phyloP scores from a whole-genome alignment of 2,329 filamentous ascomycete species.

The Penicillium sp. region DNA sequence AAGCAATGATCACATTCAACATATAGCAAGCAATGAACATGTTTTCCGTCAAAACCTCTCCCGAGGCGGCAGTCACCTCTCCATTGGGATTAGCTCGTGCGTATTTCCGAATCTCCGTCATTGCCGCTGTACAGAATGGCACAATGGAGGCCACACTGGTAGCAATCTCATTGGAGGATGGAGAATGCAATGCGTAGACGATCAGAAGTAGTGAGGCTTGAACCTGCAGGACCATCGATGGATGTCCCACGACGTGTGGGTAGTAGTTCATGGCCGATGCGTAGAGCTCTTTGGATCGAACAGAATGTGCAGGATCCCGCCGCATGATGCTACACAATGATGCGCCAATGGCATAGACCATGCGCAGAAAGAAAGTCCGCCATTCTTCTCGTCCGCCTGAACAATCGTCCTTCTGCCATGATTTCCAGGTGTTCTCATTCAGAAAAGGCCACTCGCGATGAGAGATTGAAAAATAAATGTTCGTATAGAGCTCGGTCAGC shows the following conservation, averaged over 20 bases:
- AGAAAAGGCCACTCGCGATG: slow-evolving; percentile 31
- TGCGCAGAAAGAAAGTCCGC: slow-evolving; percentile 26
- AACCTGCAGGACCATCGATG: slow-evolving; percentile 28
- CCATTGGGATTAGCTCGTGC: slow-evolving; percentile 12
- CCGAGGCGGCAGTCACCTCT: slow-evolving; percentile 7
- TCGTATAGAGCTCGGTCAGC: slow-evolving; percentile 27
- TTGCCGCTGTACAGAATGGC: slow-evolving; percentile 28
- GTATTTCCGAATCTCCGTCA: slow-evolving; percentile 25
- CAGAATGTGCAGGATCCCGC: slow-evolving; percentile 19
- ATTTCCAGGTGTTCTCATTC: slow-evolving; percentile 23
- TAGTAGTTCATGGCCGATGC: slow-evolving; percentile 27
- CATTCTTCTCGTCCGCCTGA: slow-evolving; percentile 19
- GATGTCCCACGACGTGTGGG: slow-evolving; percentile 26
- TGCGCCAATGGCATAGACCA: slow-evolving; percentile 31
- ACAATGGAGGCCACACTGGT: slow-evolving; percentile 27
- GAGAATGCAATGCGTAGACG: slow-evolving; percentile 28
- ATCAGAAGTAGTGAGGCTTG: slow-evolving; percentile 30
- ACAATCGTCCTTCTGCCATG: slow-evolving; percentile 21
- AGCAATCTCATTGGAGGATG: slow-evolving; percentile 28
- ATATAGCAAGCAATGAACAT: slow-evolving; percentile 32
- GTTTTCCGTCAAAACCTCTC: slow-evolving; percentile 21
- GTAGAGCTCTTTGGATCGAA: slow-evolving; percentile 25
- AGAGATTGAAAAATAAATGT: slow-evolving; percentile 27
- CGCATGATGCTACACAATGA: slow-evolving; percentile 26
- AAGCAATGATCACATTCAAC: slow-evolving; percentile 30